Percentiles rank a stretch among this genome's conserved stretches.
Conservation (phyloP, 768 basidiomycete species). For the Phanerodontia chrysosporium region DNA sequence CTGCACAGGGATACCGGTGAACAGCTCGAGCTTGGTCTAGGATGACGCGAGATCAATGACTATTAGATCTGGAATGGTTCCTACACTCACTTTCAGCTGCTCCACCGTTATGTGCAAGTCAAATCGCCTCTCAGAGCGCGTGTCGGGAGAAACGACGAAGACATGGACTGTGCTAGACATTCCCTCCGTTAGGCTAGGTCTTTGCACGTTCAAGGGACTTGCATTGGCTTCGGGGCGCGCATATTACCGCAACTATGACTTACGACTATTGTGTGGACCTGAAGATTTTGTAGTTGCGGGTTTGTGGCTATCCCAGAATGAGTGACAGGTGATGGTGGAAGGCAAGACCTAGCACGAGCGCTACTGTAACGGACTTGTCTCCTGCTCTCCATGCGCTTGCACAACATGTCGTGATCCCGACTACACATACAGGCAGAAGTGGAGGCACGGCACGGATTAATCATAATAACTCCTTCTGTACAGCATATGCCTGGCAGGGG, state of each 20-base stretch:
- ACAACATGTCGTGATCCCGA: too few species aligned
- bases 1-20: conserved; percentile 82
- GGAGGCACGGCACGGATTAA: too few species aligned
- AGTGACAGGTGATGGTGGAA: too few species aligned
- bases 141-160: conserved; percentile 83
- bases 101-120: conserved; percentile 71
- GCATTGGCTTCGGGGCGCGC: conserved; percentile 20
- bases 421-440: too few species aligned
- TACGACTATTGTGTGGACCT: neutral
- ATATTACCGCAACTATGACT: conserved; percentile 1
- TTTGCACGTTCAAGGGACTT: conserved; percentile 7
- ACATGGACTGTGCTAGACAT: conserved; percentile 56
- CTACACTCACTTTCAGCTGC: conserved; percentile 69
- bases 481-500: too few species aligned
- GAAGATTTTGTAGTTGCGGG: too few species aligned
- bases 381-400: too few species aligned
- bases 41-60: neutral
- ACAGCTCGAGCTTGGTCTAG: conserved; percentile 67
- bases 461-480: too few species aligned
- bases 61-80: neutral
- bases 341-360: too few species aligned
- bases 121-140: conserved; percentile 83
- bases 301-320: too few species aligned
- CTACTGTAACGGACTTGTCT: too few species aligned
- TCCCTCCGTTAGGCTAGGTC: neutral